These are phyloP conservation scores for Wickerhamiella parazyma DNA, from an alignment of 805 yeast species.

Conservation along the genomic window DNA sequence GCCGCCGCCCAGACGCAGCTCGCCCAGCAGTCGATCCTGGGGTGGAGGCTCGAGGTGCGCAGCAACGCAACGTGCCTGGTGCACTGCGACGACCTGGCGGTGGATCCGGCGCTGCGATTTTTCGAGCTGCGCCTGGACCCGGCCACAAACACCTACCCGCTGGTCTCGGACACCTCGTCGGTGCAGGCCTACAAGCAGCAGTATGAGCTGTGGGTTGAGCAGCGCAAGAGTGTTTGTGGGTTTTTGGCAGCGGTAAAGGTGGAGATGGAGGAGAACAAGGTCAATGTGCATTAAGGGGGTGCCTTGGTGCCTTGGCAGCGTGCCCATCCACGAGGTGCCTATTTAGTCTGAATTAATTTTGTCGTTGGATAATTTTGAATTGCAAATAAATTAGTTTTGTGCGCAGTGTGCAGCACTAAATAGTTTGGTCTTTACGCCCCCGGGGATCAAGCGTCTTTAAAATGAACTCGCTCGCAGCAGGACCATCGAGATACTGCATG, in stretches of 20 bases:
- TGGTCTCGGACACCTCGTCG: background rate
- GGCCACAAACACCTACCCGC: background rate
- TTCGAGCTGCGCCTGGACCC: constrained; percentile 8
- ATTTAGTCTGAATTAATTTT: too few relatives aligned
- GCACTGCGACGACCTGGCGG: background rate
- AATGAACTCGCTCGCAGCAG: constrained; percentile 30
- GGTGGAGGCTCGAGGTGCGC: constrained; percentile 4
- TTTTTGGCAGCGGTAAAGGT: constrained; percentile 8
- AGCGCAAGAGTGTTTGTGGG: constrained; percentile 1
- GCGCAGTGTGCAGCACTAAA: background rate
- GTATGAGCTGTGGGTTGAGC: constrained; percentile 5
- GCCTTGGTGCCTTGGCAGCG: too few relatives aligned
- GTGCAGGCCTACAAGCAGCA: constrained; percentile 2
- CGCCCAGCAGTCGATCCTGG: constrained; percentile 1
- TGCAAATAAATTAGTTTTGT: too few relatives aligned
- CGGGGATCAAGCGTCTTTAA: constrained; percentile 27
- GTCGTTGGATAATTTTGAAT: too few relatives aligned
- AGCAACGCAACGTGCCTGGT: constrained; percentile 5
- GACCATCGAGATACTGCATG: constrained; percentile 48
- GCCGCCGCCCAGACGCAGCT: background rate
- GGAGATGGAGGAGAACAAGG: too few relatives aligned
- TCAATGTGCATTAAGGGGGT: too few relatives aligned
- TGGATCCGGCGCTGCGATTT: constrained; percentile 1
- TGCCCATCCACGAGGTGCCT: background rate
- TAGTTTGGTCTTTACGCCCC: constrained; percentile 2